Evolutionary conservation across 83 land plant species (phyloP).

Genomic region (Picea abies): DNA sequence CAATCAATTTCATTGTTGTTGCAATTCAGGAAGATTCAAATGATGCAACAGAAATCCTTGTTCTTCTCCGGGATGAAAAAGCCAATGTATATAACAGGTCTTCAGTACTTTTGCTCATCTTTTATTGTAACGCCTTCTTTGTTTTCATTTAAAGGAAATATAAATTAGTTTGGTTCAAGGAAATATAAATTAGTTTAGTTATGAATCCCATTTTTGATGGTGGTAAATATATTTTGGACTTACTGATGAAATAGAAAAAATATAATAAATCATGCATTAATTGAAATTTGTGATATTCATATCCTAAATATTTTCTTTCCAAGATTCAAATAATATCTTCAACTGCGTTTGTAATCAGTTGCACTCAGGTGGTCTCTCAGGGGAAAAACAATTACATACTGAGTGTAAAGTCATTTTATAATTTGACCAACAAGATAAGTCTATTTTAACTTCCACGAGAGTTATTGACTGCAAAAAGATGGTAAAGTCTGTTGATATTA

Average conservation of each 20-base stretch:
- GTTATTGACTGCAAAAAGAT: too few relatives aligned
- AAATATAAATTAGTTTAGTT: too few relatives aligned
- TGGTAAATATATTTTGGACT: not conserved
- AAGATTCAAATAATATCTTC: not conserved
- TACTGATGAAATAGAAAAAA: not conserved
- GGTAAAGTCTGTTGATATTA: too few relatives aligned
- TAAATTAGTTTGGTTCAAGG: not conserved
- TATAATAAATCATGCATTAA: not conserved
- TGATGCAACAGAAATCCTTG: conserved; percentile 29
- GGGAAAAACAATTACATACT: too few relatives aligned
- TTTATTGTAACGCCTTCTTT: not conserved
- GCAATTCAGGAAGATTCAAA: conserved; percentile 64
- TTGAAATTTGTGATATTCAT: not conserved
- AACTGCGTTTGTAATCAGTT: too few relatives aligned
- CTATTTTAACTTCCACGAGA: too few relatives aligned
- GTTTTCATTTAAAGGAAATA: not conserved
- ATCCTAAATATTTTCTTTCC: not conserved
- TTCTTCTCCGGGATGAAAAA: conserved; percentile 42
- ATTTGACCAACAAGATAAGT: too few relatives aligned
- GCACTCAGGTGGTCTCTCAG: too few relatives aligned
- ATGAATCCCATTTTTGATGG: not conserved
- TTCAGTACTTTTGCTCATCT: not conserved
- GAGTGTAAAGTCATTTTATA: too few relatives aligned
- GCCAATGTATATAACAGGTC: conserved; percentile 32
- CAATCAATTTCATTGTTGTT: conserved; percentile 63